A percentile compares a stretch with the other conserved stretches of the same genome.
phyloP scores from a whole-genome alignment of 2,329 filamentous ascomycete species.

The Hirsutella rhossiliensis region DNA sequence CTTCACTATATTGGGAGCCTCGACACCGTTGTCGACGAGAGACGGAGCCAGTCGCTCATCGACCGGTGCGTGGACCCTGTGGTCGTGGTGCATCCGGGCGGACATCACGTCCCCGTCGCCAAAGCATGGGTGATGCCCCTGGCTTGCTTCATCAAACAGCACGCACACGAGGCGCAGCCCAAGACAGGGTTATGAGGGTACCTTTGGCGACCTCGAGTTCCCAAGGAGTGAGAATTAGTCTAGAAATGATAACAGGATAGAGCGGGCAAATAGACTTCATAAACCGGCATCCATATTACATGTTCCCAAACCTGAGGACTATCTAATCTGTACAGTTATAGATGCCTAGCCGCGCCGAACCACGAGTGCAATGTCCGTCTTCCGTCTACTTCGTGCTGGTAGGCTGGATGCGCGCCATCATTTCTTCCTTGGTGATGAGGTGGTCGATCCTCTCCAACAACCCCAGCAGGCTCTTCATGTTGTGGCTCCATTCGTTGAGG shows the following conservation, averaged over 20 bases:
- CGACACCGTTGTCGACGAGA: slow-evolving; percentile 81
- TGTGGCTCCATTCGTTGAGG: slow-evolving; percentile 95
- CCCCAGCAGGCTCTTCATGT: slow-evolving; percentile 88
- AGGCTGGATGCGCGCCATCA: slow-evolving; percentile 96
- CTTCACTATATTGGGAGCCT: slow-evolving; percentile 74
- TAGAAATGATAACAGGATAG: neutral
- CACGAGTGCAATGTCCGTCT: slow-evolving; percentile 9
- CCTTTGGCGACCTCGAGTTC: no score
- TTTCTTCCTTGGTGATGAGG: slow-evolving; percentile 98
- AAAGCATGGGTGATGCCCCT: slow-evolving; percentile 71
- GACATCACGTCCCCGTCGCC: slow-evolving; percentile 77
- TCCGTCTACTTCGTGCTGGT: slow-evolving; percentile 24
- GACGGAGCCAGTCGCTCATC: slow-evolving; percentile 52
- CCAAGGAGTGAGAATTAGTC: neutral
- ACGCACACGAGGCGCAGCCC: slow-evolving; percentile 15
- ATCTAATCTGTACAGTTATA: slow-evolving; percentile 25
- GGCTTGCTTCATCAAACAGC: slow-evolving; percentile 52
- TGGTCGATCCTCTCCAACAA: slow-evolving; percentile 88
- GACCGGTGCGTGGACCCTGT: slow-evolving; percentile 46
- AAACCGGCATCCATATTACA: slow-evolving; percentile 14
- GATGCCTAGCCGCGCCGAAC: neutral
- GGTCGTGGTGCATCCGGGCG: slow-evolving; percentile 66
- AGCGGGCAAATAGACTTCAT: slow-evolving; percentile 8
- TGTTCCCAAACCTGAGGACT: slow-evolving; percentile 16
- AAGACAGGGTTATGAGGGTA: slow-evolving; percentile 13